A percentile compares a stretch with the other conserved stretches of the same genome.
These are phyloP conservation scores for Cinchona pubescens DNA, from an alignment of 257 asterid species.

Conservation along the genomic window DNA sequence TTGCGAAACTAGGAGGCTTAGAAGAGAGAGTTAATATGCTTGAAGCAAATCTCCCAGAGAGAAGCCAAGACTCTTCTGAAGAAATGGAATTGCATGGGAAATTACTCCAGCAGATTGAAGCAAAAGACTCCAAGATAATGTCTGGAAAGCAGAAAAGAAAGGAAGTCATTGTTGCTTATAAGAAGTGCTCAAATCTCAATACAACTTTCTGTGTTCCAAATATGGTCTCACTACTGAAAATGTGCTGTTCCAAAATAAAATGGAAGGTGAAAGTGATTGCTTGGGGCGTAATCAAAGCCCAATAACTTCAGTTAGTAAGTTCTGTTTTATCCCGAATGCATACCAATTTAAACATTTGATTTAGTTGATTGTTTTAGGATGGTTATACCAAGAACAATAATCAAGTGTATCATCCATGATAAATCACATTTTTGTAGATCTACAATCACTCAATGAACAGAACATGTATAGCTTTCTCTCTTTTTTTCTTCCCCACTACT, in stretches of 20 bases:
- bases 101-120: constrained; percentile 67
- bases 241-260: constrained; percentile 32
- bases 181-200: constrained; percentile 67
- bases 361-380: background rate
- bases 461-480: background rate
- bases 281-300: constrained; percentile 40
- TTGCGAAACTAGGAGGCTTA: constrained; percentile 46
- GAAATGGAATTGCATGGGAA: constrained; percentile 64
- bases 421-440: background rate
- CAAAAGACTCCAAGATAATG: constrained; percentile 56
- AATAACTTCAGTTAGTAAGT: constrained; percentile 42
- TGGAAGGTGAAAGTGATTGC: constrained; percentile 42
- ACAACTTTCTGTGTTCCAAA: constrained; percentile 50
- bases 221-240: constrained; percentile 47
- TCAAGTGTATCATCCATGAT: background rate
- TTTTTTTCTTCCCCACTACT: background rate
- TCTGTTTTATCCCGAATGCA: constrained; percentile 1
- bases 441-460: background rate
- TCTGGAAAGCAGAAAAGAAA: constrained; percentile 51
- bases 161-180: constrained; percentile 36
- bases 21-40: constrained; percentile 51
- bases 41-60: constrained; percentile 41
- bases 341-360: background rate
- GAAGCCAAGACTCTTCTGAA: constrained; percentile 50
- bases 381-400: background rate